Conservation (phyloP, 2,329 filamentous ascomycete genomes). For the Biscogniauxia sp. region DNA sequence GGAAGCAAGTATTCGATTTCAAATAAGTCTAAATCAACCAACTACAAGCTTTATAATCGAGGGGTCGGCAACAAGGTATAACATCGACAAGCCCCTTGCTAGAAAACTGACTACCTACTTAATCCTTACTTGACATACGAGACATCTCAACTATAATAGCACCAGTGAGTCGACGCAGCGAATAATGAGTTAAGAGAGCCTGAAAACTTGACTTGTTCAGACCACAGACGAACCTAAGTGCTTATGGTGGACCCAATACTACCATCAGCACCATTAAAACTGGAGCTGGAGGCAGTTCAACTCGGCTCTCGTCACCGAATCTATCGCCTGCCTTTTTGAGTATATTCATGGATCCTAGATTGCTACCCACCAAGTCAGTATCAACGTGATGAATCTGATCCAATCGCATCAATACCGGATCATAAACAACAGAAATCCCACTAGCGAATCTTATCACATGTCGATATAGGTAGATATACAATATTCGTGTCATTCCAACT, state of each 20-base stretch:
- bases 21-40: not conserved
- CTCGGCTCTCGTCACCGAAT: no score
- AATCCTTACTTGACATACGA: no score
- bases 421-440: not conserved
- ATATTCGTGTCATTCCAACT: not conserved
- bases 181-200: not conserved
- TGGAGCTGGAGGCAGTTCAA: not conserved
- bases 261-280: not conserved
- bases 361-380: not conserved
- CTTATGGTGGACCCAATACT: not conserved
- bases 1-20: not conserved
- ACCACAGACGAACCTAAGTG: not conserved
- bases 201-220: not conserved
- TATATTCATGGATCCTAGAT: not conserved
- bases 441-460: not conserved
- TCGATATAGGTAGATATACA: not conserved
- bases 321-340: not conserved
- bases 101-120: no score
- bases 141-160: no score
- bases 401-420: not conserved
- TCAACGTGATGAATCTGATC: not conserved
- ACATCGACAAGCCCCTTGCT: no score
- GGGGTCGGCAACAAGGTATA: not conserved
- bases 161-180: no score
- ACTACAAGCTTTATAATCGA: not conserved